These are phyloP conservation scores for Akebia trifoliata DNA, from an alignment of 164 flowering plant species.

Conservation along the genomic window DNA sequence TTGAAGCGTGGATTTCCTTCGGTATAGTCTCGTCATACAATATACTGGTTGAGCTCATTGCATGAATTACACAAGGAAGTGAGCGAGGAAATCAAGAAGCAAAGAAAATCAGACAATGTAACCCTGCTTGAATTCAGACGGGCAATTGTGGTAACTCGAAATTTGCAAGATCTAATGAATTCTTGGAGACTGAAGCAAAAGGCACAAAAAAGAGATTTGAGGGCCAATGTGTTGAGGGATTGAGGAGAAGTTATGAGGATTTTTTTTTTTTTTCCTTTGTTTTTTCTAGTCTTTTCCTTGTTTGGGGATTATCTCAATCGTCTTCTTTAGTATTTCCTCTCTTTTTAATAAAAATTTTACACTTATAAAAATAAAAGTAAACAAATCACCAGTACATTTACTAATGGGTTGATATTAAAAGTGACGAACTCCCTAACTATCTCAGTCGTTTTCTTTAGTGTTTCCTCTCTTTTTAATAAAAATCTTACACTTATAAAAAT, in stretches of 20 bases:
- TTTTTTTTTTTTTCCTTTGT: no score
- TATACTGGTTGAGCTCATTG: conserved; percentile 19
- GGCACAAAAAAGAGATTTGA: conserved; percentile 4
- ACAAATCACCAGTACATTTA: no score
- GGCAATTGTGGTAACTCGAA: conserved; percentile 8
- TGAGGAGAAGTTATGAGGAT: conserved; percentile 22
- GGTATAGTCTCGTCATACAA: background rate
- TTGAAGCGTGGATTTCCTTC: conserved; percentile 19
- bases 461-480: no score
- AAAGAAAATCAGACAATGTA: conserved; percentile 7
- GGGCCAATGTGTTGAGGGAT: conserved; percentile 11
- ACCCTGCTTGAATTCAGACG: conserved; percentile 22
- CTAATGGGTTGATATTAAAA: no score
- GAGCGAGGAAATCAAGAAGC: conserved; percentile 19
- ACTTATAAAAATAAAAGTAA: no score
- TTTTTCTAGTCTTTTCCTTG: no score
- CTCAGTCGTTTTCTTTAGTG: no score
- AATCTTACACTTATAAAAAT: no score
- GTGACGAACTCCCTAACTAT: no score
- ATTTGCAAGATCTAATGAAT: conserved; percentile 12
- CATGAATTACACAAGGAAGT: conserved; percentile 19
- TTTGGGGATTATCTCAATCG: no score
- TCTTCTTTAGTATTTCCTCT: no score
- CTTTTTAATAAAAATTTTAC: no score
- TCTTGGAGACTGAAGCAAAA: conserved; percentile 4